A percentile compares a stretch with the other conserved stretches of the same genome.
These are phyloP conservation scores for Aspergillus terreus DNA, from an alignment of 2,329 filamentous ascomycete genomes.

Conservation along the genomic window DNA sequence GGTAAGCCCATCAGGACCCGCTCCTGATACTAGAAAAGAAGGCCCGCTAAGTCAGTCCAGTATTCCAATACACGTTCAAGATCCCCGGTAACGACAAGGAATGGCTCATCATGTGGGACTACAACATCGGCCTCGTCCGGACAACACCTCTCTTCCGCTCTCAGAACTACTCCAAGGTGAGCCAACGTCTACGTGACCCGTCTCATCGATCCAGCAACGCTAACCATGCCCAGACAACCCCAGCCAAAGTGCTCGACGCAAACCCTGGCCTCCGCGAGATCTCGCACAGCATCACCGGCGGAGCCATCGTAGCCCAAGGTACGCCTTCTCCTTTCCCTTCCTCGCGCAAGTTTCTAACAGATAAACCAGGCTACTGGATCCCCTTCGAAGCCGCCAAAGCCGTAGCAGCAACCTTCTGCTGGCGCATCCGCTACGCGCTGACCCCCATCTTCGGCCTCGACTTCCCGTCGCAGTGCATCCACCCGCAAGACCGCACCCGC, in stretches of 20 bases:
- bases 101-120: conserved; percentile 92
- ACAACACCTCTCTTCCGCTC: conserved; percentile 96
- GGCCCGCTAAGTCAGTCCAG: conserved; percentile 15
- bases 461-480: conserved; percentile 71
- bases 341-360: neutral
- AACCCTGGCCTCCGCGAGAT: conserved; percentile 86
- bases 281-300: conserved; percentile 90
- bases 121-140: conserved; percentile 87
- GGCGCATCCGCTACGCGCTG: conserved; percentile 74
- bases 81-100: conserved; percentile 62
- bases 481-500: conserved; percentile 51
- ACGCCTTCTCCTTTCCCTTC: conserved; percentile 21
- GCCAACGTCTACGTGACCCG: conserved; percentile 13
- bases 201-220: too few species aligned
- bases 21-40: neutral
- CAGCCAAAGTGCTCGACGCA: conserved; percentile 72
- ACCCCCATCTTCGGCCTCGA: conserved; percentile 85
- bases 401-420: conserved; percentile 86
- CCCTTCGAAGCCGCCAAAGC: conserved; percentile 82
- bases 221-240: conserved; percentile 64
- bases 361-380: conserved; percentile 82
- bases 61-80: conserved; percentile 70
- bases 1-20: conserved; percentile 49
- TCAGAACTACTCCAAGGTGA: conserved; percentile 79
- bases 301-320: conserved; percentile 87